These are phyloP conservation scores for Austroboletus novae-zelandiae DNA, from an alignment of 1,284 basidiomycete species.

Conservation along the genomic window DNA sequence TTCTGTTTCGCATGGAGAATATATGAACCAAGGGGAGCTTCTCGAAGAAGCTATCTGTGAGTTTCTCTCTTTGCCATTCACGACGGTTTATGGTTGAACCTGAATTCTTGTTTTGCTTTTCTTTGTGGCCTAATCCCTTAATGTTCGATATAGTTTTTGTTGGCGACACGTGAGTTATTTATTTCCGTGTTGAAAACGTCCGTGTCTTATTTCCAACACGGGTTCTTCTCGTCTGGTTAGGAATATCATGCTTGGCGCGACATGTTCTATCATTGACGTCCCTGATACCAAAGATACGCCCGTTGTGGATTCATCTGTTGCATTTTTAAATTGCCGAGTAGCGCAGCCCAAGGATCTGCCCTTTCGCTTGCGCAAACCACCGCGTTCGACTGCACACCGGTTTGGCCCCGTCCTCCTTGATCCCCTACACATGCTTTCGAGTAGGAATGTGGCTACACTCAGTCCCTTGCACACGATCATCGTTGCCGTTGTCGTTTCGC, in stretches of 20 bases:
- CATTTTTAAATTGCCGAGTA: slow-evolving; percentile 14
- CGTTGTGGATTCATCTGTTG: neutral
- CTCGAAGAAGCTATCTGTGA: slow-evolving; percentile 12
- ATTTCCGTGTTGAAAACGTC: neutral
- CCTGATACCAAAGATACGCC: slow-evolving; percentile 3
- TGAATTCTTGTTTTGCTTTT: neutral
- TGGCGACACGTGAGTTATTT: slow-evolving; percentile 21
- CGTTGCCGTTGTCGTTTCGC: slow-evolving; percentile 21
- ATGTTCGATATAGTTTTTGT: slow-evolving; percentile 10
- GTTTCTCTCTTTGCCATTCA: slow-evolving; percentile 2
- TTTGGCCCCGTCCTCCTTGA: slow-evolving; percentile 1
- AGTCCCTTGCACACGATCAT: slow-evolving; percentile 6
- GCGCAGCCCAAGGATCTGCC: neutral
- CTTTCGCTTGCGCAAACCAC: neutral
- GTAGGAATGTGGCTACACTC: neutral
- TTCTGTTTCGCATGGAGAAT: neutral
- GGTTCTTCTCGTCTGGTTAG: slow-evolving; percentile 11
- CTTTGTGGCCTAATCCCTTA: neutral
- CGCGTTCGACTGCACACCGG: neutral
- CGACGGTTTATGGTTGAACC: neutral
- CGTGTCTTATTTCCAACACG: slow-evolving; percentile 1
- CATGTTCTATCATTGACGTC: slow-evolving; percentile 2
- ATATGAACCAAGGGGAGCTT: neutral
- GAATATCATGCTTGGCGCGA: slow-evolving; percentile 7
- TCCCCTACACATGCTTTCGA: slow-evolving; percentile 6